These are phyloP conservation scores for Cercospora canescens DNA, from an alignment of 2,329 filamentous ascomycete genomes.

Conservation along the genomic window DNA sequence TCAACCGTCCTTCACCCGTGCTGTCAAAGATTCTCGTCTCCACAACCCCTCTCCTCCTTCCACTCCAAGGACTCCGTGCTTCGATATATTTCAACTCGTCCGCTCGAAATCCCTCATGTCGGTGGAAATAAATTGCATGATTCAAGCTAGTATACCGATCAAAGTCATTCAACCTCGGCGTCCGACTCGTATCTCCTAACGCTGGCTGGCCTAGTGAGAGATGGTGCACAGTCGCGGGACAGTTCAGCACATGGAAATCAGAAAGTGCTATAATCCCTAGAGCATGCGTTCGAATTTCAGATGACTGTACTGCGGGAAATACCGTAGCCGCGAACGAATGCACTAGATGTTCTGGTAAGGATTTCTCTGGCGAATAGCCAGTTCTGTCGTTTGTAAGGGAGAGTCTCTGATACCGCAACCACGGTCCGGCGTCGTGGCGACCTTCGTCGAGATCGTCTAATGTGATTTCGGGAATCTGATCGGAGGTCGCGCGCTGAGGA, in stretches of 20 bases:
- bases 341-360: slow-evolving; percentile 6
- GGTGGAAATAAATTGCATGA: slow-evolving; percentile 57
- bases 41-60: slow-evolving; percentile 70
- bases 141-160: slow-evolving; percentile 38
- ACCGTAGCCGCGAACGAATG: slow-evolving; percentile 18
- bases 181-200: slow-evolving; percentile 12
- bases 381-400: slow-evolving; percentile 2
- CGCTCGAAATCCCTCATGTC: slow-evolving; percentile 44
- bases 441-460: slow-evolving; percentile 20
- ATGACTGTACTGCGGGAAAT: slow-evolving; percentile 4
- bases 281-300: slow-evolving; percentile 5
- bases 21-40: slow-evolving; percentile 66
- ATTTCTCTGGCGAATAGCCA: not conserved
- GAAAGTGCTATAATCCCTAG: slow-evolving; percentile 20
- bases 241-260: slow-evolving; percentile 22
- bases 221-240: slow-evolving; percentile 16
- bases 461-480: slow-evolving; percentile 11
- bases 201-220: slow-evolving; percentile 6
- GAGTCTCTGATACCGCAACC: slow-evolving; percentile 21
- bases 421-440: slow-evolving; percentile 12
- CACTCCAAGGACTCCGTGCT: slow-evolving; percentile 74
- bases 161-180: slow-evolving; percentile 2
- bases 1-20: slow-evolving; percentile 62
- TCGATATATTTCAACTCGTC: slow-evolving; percentile 73
- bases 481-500: slow-evolving; percentile 4